Evolutionary conservation across 2,329 filamentous ascomycete genomes (phyloP), one percentile per base, ranked within the genome.

Genomic region (Arthroderma uncinatum): DNA sequence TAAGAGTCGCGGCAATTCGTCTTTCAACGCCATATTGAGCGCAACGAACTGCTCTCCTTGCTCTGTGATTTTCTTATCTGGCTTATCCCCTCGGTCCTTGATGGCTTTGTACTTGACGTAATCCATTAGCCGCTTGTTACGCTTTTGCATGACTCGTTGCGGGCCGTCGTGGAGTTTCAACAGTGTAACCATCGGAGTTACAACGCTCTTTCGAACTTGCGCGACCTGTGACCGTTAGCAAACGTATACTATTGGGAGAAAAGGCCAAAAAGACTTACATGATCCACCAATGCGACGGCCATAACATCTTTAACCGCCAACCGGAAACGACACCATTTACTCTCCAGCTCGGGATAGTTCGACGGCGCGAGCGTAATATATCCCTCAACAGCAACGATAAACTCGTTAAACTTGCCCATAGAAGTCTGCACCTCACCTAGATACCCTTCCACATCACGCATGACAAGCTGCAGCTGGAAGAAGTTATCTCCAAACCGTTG

Each of bases 361-460:
- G 86, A 87, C 10, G 85, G 84, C 1, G 75, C 74, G 19, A 81
- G 76, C 57, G 83, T 84, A 73, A 94, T 87, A 62, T 91, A 86
- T 0, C 87, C 80, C 70, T 95, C 89, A 68, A 96, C 87, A 0
- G 87, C 88, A 1, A 83, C 82, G 30, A 92, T 80, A 62, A 92
- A 87, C 59, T 88, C 84, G 53, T 90, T 80, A 64, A 95, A 90
- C 62, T 88, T 85, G 58, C 86, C 82, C 53, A 95, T 85, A 61
- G 88, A 89, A n/a, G 81, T 81, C 7, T 86, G 82, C 2, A 89
- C 83, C 57, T 91, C 85, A n/a, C 86, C 82, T 3, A 89, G 85
- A 70, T 97, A 97, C 65, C 85, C 89, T 66, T 96, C 89, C n/a
- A 95, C 86, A 69, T 97, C 93, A 58, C 91, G 84, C 66, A 94